Evolutionary conservation across 1,139 yeast species (phyloP), one percentile per base, ranked within the genome.

Genomic region (Yueomyces sp.): DNA sequence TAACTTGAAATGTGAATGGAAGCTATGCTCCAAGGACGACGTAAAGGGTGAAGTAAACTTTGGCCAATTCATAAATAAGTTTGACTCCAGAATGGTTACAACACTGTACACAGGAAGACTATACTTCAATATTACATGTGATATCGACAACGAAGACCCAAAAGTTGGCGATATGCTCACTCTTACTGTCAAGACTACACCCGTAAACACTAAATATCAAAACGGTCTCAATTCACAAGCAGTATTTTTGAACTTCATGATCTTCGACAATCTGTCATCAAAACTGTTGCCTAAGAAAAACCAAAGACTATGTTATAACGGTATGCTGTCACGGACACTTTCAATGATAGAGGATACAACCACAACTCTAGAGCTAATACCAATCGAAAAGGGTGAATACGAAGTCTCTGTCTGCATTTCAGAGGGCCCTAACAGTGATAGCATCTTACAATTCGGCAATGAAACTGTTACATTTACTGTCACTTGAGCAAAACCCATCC

Each of bases 1-100:
- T 38, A 67, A 68, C 30, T 53, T 91, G 11, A 59, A 62, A 3
- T 96, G 95, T 1, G 51, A 60, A 1, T 89, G 97, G 97, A 56
- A 42, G 8, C 40, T 52, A 27, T 41, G 19, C 19, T 33, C 49
- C 6, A 49, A 49, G 12, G 51, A 48, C 28, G 36, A 36, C 6
- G 42, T 46, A 1, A 40, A 29, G 9, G 63, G 63, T 4, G 28
- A 41, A 2, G 53, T 59, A 7, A 50, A 54, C 36, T 55, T 57
- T 35, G 47, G 57, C 11, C 55, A 55, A 33, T 58, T 50, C 39
- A 37, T 59, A 11, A 53, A 50, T 11, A 55, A 50, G 31, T 47
- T 57, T 34, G 59, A 53, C 34, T 37, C 50, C 3, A 49, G 47
- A 29, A 50, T 53, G 45, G 50, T 56, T 4, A 43, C 51, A 3